Evolutionary conservation across 1,284 basidiomycete species (phyloP).

Genomic region (Apiotrichum laibachii): DNA sequence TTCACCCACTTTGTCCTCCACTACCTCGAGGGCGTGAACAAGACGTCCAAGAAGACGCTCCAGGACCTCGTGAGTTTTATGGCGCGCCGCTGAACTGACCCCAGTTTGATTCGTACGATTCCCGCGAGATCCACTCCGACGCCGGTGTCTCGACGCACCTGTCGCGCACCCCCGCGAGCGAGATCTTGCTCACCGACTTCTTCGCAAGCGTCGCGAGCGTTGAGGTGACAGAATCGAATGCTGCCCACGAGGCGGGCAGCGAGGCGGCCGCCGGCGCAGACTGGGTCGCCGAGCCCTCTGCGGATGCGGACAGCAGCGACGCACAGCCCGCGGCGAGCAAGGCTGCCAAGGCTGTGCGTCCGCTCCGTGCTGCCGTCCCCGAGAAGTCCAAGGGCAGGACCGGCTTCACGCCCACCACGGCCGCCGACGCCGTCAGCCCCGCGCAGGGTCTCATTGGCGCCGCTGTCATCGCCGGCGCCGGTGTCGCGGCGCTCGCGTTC

Average conservation of each 20-base stretch:
- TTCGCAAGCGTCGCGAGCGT: conserved; percentile 82
- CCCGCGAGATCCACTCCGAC: conserved; percentile 71
- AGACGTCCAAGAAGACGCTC: conserved; percentile 77
- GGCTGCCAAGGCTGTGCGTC: not conserved
- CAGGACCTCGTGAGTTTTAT: conserved; percentile 69
- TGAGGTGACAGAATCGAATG: conserved; percentile 53
- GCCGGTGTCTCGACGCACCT: conserved; percentile 84
- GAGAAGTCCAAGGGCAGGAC: not conserved
- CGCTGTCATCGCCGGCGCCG: not conserved
- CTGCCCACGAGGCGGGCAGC: not conserved
- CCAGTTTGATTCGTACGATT: conserved; percentile 78
- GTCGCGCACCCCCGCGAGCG: conserved; percentile 61
- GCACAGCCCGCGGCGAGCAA: not conserved
- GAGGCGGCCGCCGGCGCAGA: not conserved
- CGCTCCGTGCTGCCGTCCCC: not conserved
- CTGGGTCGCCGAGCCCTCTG: no score
- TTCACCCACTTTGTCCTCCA: conserved; percentile 90
- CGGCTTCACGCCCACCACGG: not conserved
- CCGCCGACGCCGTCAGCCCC: not conserved
- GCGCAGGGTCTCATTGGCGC: not conserved
- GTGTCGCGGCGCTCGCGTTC: not conserved
- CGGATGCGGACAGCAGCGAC: not conserved
- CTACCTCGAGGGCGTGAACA: conserved; percentile 88
- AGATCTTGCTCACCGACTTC: conserved; percentile 88
- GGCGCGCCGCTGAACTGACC: not conserved